phyloP scores from a whole-genome alignment of 106 monocot species.

The Dendrobium huoshanense region DNA sequence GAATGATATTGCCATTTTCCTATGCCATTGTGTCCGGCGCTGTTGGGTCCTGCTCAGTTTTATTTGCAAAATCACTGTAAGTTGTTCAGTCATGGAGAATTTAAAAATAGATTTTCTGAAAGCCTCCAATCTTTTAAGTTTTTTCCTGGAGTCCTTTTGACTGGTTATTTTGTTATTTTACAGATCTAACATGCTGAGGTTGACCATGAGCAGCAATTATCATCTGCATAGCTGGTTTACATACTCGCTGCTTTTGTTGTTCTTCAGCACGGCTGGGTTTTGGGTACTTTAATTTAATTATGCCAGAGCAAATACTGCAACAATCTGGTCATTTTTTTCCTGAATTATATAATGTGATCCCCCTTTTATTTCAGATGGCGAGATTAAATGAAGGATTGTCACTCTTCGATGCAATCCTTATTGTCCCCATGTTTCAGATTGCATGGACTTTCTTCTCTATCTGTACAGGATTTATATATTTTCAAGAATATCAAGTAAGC shows the following conservation, averaged over 20 bases:
- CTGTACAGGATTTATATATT: constrained; percentile 96
- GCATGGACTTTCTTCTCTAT: constrained; percentile 99
- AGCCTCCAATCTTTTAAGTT: neutral
- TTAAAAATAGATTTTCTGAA: neutral
- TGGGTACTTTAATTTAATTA: constrained; percentile 54
- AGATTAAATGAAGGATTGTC: constrained; percentile 97
- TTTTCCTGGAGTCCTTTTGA: neutral
- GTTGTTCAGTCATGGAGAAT: constrained; percentile 5
- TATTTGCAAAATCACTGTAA: constrained; percentile 98
- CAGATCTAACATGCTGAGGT: constrained; percentile 92
- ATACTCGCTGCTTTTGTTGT: constrained; percentile 76
- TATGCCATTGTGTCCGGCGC: constrained; percentile 96
- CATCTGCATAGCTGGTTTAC: constrained; percentile 92
- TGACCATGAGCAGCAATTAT: constrained; percentile 79
- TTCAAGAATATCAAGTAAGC: constrained; percentile 95
- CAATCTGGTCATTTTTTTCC: constrained; percentile 2
- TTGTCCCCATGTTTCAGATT: constrained; percentile 99
- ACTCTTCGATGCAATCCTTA: constrained; percentile 92
- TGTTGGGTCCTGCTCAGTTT: constrained; percentile 90
- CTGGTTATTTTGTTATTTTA: neutral
- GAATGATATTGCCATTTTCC: constrained; percentile 74
- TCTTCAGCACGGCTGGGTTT: constrained; percentile 91
- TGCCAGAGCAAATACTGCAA: neutral
- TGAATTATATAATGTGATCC: neutral
- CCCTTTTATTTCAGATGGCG: constrained; percentile 58